Evolutionary conservation across 208 protist species (phyloP).

Genomic region (Acanthamoeba rhysodes): DNA sequence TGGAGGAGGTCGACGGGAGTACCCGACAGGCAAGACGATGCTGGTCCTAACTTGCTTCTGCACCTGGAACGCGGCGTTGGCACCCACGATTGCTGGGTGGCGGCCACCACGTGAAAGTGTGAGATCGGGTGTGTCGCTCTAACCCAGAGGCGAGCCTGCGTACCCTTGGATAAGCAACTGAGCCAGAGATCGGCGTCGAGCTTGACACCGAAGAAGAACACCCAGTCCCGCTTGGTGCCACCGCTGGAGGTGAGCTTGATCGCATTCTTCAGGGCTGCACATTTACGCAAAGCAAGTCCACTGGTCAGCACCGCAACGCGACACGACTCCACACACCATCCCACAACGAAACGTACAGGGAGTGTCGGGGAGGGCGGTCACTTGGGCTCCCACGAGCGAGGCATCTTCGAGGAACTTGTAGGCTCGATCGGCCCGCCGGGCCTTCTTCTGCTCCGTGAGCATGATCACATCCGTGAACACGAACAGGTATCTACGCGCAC

Average conservation of each 20-base stretch:
- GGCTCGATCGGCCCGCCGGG: neutral
- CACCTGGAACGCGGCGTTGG: neutral
- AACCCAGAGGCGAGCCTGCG: neutral
- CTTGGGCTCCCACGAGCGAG: neutral
- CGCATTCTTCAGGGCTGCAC: constrained; percentile 20
- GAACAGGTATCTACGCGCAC: neutral
- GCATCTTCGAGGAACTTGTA: constrained; percentile 14
- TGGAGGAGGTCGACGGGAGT: neutral
- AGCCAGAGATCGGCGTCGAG: constrained; percentile 2
- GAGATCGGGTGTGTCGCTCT: neutral
- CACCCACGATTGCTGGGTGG: neutral
- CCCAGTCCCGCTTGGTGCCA: neutral
- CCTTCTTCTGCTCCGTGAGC: constrained; percentile 36
- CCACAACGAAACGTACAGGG: neutral
- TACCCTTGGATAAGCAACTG: neutral
- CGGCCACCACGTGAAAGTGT: neutral
- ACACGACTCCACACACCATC: no score
- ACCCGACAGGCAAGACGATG: neutral
- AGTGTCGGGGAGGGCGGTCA: neutral
- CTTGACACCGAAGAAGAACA: neutral
- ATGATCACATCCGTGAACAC: constrained; percentile 19
- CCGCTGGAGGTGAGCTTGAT: neutral
- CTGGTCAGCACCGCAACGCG: no score
- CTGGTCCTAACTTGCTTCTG: neutral
- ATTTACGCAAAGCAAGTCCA: neutral